Percentiles rank a stretch among this genome's conserved stretches.
Evolutionary conservation across 768 basidiomycete genomes (phyloP).

Genomic region (Sporobolomyces roseus): DNA sequence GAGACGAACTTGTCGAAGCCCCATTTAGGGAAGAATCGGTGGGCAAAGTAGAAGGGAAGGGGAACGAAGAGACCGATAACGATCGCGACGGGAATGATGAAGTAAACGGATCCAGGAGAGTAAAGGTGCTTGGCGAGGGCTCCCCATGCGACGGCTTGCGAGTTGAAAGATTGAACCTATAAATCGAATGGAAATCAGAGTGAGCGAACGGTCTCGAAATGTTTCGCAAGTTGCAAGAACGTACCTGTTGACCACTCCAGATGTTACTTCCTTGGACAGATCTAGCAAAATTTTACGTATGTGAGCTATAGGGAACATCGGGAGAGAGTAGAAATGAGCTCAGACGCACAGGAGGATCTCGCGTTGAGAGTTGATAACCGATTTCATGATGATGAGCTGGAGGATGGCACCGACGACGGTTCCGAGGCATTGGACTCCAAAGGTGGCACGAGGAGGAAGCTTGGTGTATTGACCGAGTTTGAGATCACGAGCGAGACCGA

Average conservation of each 20-base stretch:
- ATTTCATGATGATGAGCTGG: constrained; percentile 59
- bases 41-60: constrained; percentile 57
- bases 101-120: constrained; percentile 47
- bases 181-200: too few species aligned
- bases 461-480: constrained; percentile 59
- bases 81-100: constrained; percentile 57
- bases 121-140: constrained; percentile 52
- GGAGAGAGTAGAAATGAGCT: too few species aligned
- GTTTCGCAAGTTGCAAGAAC: constrained; percentile 57
- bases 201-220: too few species aligned
- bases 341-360: constrained; percentile 57
- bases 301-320: too few species aligned
- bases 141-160: constrained; percentile 59
- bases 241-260: constrained; percentile 57
- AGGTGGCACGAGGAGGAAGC: constrained; percentile 63
- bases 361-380: constrained; percentile 57
- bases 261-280: constrained; percentile 62
- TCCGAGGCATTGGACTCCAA: constrained; percentile 60
- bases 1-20: constrained; percentile 52
- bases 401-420: constrained; percentile 55
- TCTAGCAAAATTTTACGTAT: too few species aligned
- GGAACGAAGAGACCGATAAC: constrained; percentile 52
- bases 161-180: constrained; percentile 56
- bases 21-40: constrained; percentile 54
- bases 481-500: constrained; percentile 58